Percentiles rank a stretch among this genome's conserved stretches.
These are phyloP conservation scores for Trametes polyzona DNA, from an alignment of 1,284 basidiomycete genomes.

Conservation along the genomic window DNA sequence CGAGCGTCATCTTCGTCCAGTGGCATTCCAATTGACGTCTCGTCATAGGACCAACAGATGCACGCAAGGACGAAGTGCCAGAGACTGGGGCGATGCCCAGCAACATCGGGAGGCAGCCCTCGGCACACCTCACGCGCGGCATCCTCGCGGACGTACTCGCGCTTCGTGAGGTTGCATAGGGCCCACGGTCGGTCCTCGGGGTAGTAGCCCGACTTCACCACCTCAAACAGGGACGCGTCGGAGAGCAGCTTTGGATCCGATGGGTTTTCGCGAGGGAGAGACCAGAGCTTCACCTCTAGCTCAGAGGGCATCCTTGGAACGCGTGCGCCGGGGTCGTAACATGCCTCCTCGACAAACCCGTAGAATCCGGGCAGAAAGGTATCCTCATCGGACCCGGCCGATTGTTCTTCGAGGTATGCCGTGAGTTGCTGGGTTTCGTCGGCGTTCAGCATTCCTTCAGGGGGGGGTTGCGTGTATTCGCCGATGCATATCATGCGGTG, in stretches of 20 bases:
- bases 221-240: neutral
- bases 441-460: neutral
- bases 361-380: too few relatives aligned
- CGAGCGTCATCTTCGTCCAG: neutral
- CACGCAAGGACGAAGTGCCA: neutral
- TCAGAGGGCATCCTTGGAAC: too few relatives aligned
- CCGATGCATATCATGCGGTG: neutral
- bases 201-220: neutral
- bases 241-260: neutral
- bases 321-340: too few relatives aligned
- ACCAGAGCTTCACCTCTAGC: too few relatives aligned
- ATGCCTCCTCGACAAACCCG: too few relatives aligned
- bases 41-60: neutral
- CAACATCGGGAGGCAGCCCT: neutral
- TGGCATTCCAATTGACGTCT: neutral
- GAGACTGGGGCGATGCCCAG: neutral
- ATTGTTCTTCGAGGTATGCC: neutral
- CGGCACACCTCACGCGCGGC: neutral
- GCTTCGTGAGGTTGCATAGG: constrained; percentile 12
- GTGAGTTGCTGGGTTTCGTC: neutral
- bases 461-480: neutral
- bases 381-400: neutral
- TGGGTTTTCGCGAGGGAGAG: too few relatives aligned
- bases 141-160: constrained; percentile 6
- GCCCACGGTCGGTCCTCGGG: constrained; percentile 7